Evolutionary conservation across 2,329 filamentous ascomycete genomes (phyloP), one percentile per base, ranked within the genome.

Genomic region (Leptographium radiaticola): DNA sequence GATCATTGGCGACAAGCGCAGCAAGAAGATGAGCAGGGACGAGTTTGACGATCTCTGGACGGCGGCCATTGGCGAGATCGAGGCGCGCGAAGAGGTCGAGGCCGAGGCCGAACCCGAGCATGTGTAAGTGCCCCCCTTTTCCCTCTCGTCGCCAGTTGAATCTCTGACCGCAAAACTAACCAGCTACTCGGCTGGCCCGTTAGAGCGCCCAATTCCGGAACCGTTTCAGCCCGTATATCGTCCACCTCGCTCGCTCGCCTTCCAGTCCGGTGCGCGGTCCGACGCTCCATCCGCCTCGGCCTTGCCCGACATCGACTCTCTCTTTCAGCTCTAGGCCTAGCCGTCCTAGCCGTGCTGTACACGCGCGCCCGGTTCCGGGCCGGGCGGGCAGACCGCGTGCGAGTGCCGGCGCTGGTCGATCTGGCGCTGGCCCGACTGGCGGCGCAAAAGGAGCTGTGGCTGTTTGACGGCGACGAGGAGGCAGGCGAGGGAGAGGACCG

Each of bases 1-100:
- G 58, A 79, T 81, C 54, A 82, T 96, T 58, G 80, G 77, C 61
- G 79, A 82, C 60, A 87, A 86, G 72, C 81, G 86, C 59, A 86
- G 83, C 66, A 91, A 87, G 71, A 83, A 84, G 59, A 87, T 96
- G 80, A 87, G 78, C 59, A 83, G 89, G 63, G 77, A 86, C 44
- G 91, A 97, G 65, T 96, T 98, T 63, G 89, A 97, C 60, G 88
- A 95, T 55, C 79, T 98, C 9, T 93, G 87, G 80, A 73, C 74
- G 33, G 79, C 80, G 57, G 87, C 87, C 2, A 78, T 90, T 54
- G 84, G 83, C 18, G 87, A 90, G 61, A 80, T 90, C 52, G 76
- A 78, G 57, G 69, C 70, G 1, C 71, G 80, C 57, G 81, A 84
- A 8, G 81, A 85, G 64, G 73, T 85, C 33, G 69, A 79, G 59